phyloP scores from a whole-genome alignment of 2,329 filamentous ascomycete species.

The Trichoderma pleuroti region DNA sequence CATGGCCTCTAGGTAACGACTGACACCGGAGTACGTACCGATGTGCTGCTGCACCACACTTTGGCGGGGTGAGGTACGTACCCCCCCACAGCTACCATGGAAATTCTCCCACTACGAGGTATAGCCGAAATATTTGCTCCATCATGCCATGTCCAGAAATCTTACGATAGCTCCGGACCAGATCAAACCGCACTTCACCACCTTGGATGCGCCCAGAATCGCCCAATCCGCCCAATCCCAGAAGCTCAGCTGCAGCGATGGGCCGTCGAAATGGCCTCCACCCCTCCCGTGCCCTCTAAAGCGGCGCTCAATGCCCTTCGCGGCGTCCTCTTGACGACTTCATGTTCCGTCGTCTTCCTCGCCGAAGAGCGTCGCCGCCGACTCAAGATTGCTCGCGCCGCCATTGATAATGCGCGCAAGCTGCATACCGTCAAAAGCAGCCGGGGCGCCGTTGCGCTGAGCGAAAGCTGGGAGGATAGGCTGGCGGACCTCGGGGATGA shows the following conservation, averaged over 20 bases:
- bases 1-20: background rate
- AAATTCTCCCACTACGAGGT: constrained; percentile 16
- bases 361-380: constrained; percentile 56
- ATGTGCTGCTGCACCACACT: background rate
- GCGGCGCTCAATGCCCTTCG: constrained; percentile 54
- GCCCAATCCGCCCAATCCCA: background rate
- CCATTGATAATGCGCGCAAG: constrained; percentile 51
- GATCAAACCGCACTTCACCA: background rate
- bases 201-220: constrained; percentile 4
- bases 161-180: constrained; percentile 11
- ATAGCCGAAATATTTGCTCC: constrained; percentile 16
- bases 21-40: constrained; percentile 5
- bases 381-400: constrained; percentile 48
- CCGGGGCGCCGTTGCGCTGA: constrained; percentile 29
- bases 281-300: constrained; percentile 51
- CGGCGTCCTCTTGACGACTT: constrained; percentile 54
- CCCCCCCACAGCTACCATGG: background rate
- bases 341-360: constrained; percentile 53
- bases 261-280: constrained; percentile 42
- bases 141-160: constrained; percentile 19
- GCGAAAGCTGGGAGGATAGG: constrained; percentile 26
- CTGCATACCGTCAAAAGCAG: constrained; percentile 40
- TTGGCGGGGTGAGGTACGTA: constrained; percentile 16
- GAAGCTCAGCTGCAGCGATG: constrained; percentile 23
- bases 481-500: constrained; percentile 26